phyloP scores from a whole-genome alignment of 1,139 yeast genomes.

The Magnusiomyces sp. region DNA sequence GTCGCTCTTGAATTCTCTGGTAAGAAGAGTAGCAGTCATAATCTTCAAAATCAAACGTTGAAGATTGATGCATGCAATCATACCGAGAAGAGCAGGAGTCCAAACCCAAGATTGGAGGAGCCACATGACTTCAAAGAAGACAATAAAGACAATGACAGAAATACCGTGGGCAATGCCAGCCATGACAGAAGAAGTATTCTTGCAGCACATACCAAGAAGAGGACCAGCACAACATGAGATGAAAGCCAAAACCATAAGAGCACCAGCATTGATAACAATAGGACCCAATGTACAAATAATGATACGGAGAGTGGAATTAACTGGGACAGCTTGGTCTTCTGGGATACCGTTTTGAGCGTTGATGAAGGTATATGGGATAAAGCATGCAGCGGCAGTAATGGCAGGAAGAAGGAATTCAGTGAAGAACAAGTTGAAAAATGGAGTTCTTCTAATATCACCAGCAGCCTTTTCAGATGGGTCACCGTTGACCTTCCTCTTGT shows the following conservation, averaged over 20 bases:
- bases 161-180: slow-evolving; percentile 94
- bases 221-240: slow-evolving; percentile 98
- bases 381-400: slow-evolving; percentile 82
- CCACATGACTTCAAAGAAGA: slow-evolving; percentile 94
- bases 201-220: slow-evolving; percentile 87
- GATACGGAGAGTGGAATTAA: slow-evolving; percentile 77
- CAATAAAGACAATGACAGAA: slow-evolving; percentile 76
- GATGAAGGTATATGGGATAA: slow-evolving; percentile 84
- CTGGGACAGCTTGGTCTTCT: slow-evolving; percentile 37
- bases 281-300: slow-evolving; percentile 89
- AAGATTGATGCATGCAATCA: slow-evolving; percentile 72
- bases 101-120: slow-evolving; percentile 89
- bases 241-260: slow-evolving; percentile 50
- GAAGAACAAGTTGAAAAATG: slow-evolving; percentile 74
- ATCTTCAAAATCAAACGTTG: slow-evolving; percentile 86
- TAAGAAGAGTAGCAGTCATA: slow-evolving; percentile 67
- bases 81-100: slow-evolving; percentile 79
- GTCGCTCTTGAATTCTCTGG: slow-evolving; percentile 97
- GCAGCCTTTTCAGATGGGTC: slow-evolving; percentile 89
- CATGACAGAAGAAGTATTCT: slow-evolving; percentile 94
- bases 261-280: slow-evolving; percentile 80
- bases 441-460: slow-evolving; percentile 93
- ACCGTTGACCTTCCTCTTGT: slow-evolving; percentile 81
- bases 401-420: slow-evolving; percentile 83
- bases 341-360: slow-evolving; percentile 94